A percentile compares a stretch with the other conserved stretches of the same genome.
These are phyloP conservation scores for Wickerhamomyces sp. DNA, from an alignment of 1,139 yeast species.

Conservation along the genomic window DNA sequence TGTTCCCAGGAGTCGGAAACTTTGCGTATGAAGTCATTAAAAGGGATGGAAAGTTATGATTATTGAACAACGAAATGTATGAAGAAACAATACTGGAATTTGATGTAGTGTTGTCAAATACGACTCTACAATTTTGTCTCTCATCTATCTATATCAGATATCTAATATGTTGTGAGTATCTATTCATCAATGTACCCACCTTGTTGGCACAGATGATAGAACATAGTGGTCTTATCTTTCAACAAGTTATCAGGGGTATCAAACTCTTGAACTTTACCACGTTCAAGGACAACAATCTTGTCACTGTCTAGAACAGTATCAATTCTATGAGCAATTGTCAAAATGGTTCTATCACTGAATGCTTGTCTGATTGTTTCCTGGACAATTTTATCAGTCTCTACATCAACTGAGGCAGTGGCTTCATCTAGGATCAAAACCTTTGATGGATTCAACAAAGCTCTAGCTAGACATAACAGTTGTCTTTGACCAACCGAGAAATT, in stretches of 20 bases:
- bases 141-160: background rate
- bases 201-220: conserved; percentile 46
- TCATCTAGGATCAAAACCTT: conserved; percentile 70
- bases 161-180: background rate
- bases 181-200: conserved; percentile 31
- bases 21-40: conserved; percentile 23
- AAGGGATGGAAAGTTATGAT: conserved; percentile 4
- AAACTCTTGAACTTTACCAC: conserved; percentile 65
- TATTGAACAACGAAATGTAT: conserved; percentile 1
- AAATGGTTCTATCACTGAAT: conserved; percentile 61
- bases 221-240: conserved; percentile 38
- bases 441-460: conserved; percentile 62
- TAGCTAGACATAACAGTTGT: conserved; percentile 69
- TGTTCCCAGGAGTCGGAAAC: conserved; percentile 42
- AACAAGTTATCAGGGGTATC: conserved; percentile 55
- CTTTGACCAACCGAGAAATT: conserved; percentile 76
- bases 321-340: conserved; percentile 79
- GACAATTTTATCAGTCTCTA: conserved; percentile 68
- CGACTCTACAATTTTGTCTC: background rate
- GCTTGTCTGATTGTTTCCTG: conserved; percentile 68
- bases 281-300: conserved; percentile 61
- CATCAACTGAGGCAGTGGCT: conserved; percentile 84
- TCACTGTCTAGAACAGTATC: conserved; percentile 83
- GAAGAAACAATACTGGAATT: background rate
- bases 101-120: no score